phyloP scores from a whole-genome alignment of 148 eudicot species.

The Fallopia convolvulus region DNA sequence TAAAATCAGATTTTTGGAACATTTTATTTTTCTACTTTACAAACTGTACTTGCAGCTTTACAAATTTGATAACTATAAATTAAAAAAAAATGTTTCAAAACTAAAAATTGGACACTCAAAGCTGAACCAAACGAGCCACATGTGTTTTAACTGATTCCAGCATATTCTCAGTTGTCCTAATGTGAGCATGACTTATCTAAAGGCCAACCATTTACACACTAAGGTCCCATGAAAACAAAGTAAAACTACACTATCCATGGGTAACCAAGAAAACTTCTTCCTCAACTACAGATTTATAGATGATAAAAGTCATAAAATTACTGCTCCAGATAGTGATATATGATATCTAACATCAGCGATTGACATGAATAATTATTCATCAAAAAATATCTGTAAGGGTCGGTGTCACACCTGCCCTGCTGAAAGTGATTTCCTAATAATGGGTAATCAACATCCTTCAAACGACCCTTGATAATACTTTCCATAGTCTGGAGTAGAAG shows the following conservation, averaged over 20 bases:
- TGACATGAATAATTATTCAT: neutral
- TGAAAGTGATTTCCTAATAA: constrained; percentile 80
- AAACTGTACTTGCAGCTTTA: too few relatives aligned
- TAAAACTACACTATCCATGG: neutral
- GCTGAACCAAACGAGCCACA: too few relatives aligned
- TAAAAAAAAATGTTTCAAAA: neutral
- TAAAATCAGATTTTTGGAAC: too few relatives aligned
- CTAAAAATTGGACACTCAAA: too few relatives aligned
- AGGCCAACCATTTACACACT: neutral
- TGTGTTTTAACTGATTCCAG: too few relatives aligned
- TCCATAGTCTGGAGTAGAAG: constrained; percentile 83
- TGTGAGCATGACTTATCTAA: neutral
- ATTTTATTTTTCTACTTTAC: too few relatives aligned
- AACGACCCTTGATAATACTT: constrained; percentile 76
- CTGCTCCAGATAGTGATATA: neutral
- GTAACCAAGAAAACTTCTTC: neutral
- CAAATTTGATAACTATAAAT: neutral
- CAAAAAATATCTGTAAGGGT: neutral
- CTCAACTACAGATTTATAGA: neutral
- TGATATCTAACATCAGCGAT: neutral
- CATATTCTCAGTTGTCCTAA: neutral
- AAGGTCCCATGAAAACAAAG: neutral
- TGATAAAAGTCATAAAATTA: neutral
- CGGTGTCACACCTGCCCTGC: constrained; percentile 59
- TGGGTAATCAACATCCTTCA: constrained; percentile 90